Evolutionary conservation across 192 early-diverging fungal genomes (phyloP), one percentile per base, ranked within the genome.

Genomic region (Coemansia sp.): DNA sequence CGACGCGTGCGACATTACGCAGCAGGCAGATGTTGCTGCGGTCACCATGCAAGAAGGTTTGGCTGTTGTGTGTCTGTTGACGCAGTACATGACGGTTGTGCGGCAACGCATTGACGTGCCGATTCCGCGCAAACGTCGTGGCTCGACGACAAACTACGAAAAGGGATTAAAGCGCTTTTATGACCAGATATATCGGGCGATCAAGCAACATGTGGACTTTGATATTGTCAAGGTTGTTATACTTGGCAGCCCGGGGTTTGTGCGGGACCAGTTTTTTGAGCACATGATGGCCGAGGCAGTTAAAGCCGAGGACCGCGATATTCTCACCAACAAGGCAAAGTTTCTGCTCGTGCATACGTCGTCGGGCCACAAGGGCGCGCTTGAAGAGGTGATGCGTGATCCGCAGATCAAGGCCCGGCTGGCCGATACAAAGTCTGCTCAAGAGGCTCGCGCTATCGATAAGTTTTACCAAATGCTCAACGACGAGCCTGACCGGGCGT

Each of bases 191-290:
- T 91, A 89, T 69, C 88, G 94, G 69, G 91, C 87, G 0, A 92
- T 99, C 56, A 72, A 93, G 62, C 85, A 89, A 43, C 91, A 94
- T 71, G 75, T 99, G 15, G 89, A 97, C 73, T 95, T 99, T 84
- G 85, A 87, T 47, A 83, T 99, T 50, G 87, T 98, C 69, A 99
- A 98, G 67, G 95, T 91, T n/a, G 83, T 98, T 11, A 94, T 99
- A 54, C 69, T 99, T 15, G 95, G 92, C 38, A 97, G 95, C 71
- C 97, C 97, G 25, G 97, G 96, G 35, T 99, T 97, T 86, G 88
- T 76, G 37, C 73, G 94, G 82, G 96, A 98, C 59, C 88, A 91
- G 75, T 75, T 98, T 38, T 91, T 87, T 70, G 83, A 91, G 11
- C 91, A 92, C 70, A 93, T 99, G 53, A 85, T 96, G 67, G 88